phyloP scores from a whole-genome alignment of 164 flowering plant species.

The Dillenia suffruticosa region DNA sequence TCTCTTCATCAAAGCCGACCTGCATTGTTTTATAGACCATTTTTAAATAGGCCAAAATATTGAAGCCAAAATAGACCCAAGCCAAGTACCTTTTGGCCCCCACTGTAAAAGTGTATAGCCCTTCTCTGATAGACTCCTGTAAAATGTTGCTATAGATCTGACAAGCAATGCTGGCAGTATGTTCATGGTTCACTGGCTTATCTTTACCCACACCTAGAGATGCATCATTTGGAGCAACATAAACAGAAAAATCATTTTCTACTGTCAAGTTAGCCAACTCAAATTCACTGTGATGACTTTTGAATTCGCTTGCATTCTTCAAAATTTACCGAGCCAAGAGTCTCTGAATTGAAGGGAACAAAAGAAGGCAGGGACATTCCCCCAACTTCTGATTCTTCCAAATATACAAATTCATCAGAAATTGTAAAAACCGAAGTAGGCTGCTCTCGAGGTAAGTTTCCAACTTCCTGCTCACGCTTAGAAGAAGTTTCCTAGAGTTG shows the following conservation, averaged over 20 bases:
- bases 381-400: slow-evolving; percentile 13
- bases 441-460: slow-evolving; percentile 9
- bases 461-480: slow-evolving; percentile 15
- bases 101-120: slow-evolving; percentile 48
- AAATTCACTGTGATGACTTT: too few species aligned
- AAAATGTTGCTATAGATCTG: not conserved
- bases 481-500: slow-evolving; percentile 14
- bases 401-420: slow-evolving; percentile 4
- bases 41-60: too few species aligned
- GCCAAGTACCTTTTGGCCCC: too few species aligned
- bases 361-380: slow-evolving; percentile 10
- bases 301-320: slow-evolving; percentile 6
- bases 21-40: slow-evolving; percentile 6
- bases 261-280: too few species aligned
- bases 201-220: slow-evolving; percentile 11
- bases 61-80: too few species aligned
- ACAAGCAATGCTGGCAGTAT: slow-evolving; percentile 5
- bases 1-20: slow-evolving; percentile 52
- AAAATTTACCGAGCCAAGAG: slow-evolving; percentile 10
- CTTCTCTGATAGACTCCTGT: slow-evolving; percentile 34
- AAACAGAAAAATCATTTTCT: too few species aligned
- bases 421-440: slow-evolving; percentile 14
- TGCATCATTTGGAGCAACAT: not conserved
- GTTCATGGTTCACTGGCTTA: slow-evolving; percentile 18
- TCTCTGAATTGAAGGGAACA: slow-evolving; percentile 10